Evolutionary conservation across 306 rosid species (phyloP).

Genomic region (Prunus mira): DNA sequence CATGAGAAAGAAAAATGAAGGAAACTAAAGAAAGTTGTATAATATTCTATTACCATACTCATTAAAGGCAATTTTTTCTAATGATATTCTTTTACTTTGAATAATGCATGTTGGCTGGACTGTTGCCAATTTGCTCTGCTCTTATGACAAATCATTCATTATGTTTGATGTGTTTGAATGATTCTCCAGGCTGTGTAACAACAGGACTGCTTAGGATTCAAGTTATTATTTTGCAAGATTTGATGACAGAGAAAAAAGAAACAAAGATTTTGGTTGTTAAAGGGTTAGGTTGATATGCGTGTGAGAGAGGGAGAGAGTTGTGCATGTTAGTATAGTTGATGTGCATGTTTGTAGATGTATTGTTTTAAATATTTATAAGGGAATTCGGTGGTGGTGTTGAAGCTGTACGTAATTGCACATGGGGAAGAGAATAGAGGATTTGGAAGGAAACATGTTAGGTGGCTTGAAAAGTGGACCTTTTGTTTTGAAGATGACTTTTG

Average conservation of each 20-base stretch:
- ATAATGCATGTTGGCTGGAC: background rate
- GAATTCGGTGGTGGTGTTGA: conserved; percentile 15
- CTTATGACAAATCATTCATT: background rate
- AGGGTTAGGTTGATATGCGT: conserved; percentile 2
- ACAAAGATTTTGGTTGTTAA: background rate
- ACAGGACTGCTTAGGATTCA: conserved; percentile 4
- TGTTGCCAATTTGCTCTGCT: background rate
- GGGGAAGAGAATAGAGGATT: conserved; percentile 4
- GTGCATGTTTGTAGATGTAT: background rate
- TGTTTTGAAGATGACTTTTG: conserved; percentile 20
- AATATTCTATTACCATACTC: conserved; percentile 27
- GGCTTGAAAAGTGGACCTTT: conserved; percentile 10
- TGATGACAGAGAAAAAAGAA: background rate
- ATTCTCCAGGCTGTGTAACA: conserved; percentile 18
- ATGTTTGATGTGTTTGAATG: background rate
- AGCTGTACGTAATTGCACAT: conserved; percentile 24
- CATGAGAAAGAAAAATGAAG: conserved; percentile 15
- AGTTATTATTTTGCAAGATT: background rate
- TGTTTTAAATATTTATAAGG: background rate
- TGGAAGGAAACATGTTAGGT: conserved; percentile 35
- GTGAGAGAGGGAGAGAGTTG: background rate
- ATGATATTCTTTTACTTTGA: conserved; percentile 16
- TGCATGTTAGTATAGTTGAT: background rate
- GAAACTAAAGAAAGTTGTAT: conserved; percentile 37
- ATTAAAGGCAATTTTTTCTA: conserved; percentile 10